Conservation (phyloP, 208 protist species). For the Acanthamoeba royreba region DNA sequence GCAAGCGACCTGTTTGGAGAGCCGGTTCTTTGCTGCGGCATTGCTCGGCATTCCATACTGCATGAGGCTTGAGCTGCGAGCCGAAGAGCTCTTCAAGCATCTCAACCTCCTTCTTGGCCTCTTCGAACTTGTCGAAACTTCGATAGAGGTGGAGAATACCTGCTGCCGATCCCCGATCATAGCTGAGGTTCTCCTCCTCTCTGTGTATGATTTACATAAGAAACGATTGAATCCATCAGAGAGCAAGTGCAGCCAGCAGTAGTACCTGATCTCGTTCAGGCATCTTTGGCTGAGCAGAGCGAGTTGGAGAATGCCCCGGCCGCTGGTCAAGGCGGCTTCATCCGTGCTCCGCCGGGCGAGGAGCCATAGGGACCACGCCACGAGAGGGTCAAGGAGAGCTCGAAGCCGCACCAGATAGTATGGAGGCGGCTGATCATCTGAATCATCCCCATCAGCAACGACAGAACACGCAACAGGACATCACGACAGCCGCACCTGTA, state of each 20-base stretch:
- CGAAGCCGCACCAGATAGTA: not conserved
- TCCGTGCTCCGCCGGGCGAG: not conserved
- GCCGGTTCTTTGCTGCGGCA: not conserved
- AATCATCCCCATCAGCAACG: too few relatives aligned
- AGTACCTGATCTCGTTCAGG: not conserved
- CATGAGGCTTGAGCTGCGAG: not conserved
- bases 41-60: not conserved
- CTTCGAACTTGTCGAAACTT: not conserved
- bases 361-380: not conserved
- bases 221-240: not conserved
- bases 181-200: not conserved
- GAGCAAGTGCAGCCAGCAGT: not conserved
- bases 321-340: not conserved
- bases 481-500: not conserved
- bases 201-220: not conserved
- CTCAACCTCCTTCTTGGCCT: not conserved
- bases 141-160: conserved; percentile 34
- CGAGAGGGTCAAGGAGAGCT: not conserved
- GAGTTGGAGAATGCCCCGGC: not conserved
- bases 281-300: not conserved
- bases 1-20: not conserved
- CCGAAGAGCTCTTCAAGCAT: not conserved
- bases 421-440: not conserved
- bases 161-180: not conserved
- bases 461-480: not conserved